A percentile compares a stretch with the other conserved stretches of the same genome.
Conservation (phyloP, 495 filamentous ascomycete species). For the Hypoxylon fuscum region DNA sequence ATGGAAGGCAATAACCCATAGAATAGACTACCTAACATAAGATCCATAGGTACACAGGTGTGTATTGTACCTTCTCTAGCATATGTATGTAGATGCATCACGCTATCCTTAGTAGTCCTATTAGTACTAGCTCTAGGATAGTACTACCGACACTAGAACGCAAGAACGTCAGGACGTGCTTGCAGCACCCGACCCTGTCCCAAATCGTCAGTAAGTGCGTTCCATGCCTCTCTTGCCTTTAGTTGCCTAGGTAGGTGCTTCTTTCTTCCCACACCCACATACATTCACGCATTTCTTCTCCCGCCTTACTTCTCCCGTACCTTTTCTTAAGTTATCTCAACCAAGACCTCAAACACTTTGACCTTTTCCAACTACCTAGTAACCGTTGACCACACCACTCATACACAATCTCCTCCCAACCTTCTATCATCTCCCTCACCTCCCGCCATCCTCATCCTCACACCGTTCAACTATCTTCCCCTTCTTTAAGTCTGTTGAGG, state of each 20-base stretch:
- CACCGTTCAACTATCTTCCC: conserved; percentile 34
- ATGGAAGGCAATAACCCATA: too few relatives aligned
- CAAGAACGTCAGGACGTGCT: conserved; percentile 22
- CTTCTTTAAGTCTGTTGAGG: conserved; percentile 11
- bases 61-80: too few relatives aligned
- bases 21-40: too few relatives aligned
- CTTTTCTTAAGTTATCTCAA: conserved; percentile 35
- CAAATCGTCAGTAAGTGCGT: conserved; percentile 23
- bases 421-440: conserved; percentile 40
- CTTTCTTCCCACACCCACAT: conserved; percentile 40
- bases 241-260: conserved; percentile 29
- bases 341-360: conserved; percentile 20
- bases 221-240: too few relatives aligned
- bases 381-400: too few relatives aligned
- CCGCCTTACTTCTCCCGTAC: conserved; percentile 32
- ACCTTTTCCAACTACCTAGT: conserved; percentile 25
- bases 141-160: conserved; percentile 20
- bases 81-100: not conserved
- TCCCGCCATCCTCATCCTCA: conserved; percentile 27
- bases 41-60: too few relatives aligned
- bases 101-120: too few relatives aligned
- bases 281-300: too few relatives aligned
- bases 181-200: conserved; percentile 37
- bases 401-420: conserved; percentile 32
- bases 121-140: conserved; percentile 31